Base-by-base conservation (phyloP, 805 yeast genomes). In the Saturnispora kantuleensis region DNA sequence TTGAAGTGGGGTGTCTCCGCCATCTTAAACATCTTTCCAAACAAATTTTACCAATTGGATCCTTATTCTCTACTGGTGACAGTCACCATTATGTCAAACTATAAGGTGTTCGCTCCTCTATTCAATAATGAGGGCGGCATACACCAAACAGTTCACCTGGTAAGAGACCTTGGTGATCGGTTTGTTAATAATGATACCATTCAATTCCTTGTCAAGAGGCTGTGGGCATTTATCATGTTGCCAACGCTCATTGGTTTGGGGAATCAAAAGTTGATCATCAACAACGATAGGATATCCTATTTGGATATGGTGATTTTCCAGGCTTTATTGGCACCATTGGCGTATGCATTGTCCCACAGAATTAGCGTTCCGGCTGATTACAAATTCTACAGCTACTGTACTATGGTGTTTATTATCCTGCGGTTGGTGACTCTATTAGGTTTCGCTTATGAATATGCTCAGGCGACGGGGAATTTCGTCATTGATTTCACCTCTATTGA, bases 1-100 rank as follows among this genome's bases (percentile, higher is more conserved):
- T 4, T 63, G n/a, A 56, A 51, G 44, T 35, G 35, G n/a, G 15
- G 38, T n/a, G 8, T 45, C 4, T 38, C 35, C 12, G 11, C 43
- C 6, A 11, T 38, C n/a, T 12, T 37, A 7, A n/a, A 2, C n/a
- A 7, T 10, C 7, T 37, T 37, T 11, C 48, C 50, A 30, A 39
- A 41, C 7, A 35, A 42, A 42, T 31, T 30, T 17, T 46, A 44
- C 15, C 45, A 43, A 29, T 30, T 50, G 37, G 49, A 48, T 39
- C 32, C 39, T 10, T 44, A 46, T 29, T 39, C 43, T 10, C 16
- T 41, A 9, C 4, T 44, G 5, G 16, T 49, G 11, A 49, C 50
- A 9, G 30, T 47, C 1, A 7, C 35, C 1, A 9, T 36, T 3
- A 16, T 46, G 11, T 33, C 47, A 3, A 17, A 46, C 26, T 7